Conservation (phyloP, 371 early-diverging fungal species). For the Amoeboaphelidium protococcarum region DNA sequence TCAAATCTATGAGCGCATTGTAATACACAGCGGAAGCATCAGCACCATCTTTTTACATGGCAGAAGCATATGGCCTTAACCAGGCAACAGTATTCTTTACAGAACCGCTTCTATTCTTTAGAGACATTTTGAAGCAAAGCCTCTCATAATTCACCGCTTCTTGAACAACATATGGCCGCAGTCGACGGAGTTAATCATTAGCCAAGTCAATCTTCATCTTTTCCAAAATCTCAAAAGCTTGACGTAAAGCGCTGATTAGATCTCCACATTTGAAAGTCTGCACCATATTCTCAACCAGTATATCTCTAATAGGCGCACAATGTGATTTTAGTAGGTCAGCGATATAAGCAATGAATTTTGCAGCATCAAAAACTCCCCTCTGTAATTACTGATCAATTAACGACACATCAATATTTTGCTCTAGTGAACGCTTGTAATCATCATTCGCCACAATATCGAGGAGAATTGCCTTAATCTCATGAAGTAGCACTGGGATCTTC, state of each 20-base stretch:
- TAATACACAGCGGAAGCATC: too few relatives aligned
- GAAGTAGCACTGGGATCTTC: slow-evolving; percentile 20
- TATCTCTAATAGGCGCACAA: slow-evolving; percentile 21
- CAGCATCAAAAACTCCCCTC: slow-evolving; percentile 14
- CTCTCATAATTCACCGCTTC: slow-evolving; percentile 26
- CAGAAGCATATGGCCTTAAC: too few relatives aligned
- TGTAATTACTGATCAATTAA: slow-evolving; percentile 26
- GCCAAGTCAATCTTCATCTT: slow-evolving; percentile 42
- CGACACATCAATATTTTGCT: slow-evolving; percentile 19
- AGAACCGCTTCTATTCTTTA: too few relatives aligned
- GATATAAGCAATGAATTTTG: slow-evolving; percentile 12
- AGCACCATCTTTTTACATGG: too few relatives aligned
- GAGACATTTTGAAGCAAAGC: slow-evolving; percentile 29
- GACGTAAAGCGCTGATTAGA: slow-evolving; percentile 20
- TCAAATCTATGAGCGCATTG: too few relatives aligned
- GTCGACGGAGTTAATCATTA: slow-evolving; percentile 28
- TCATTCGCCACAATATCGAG: slow-evolving; percentile 25
- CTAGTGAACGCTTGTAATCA: slow-evolving; percentile 15
- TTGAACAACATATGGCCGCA: slow-evolving; percentile 27
- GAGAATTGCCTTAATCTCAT: slow-evolving; percentile 26
- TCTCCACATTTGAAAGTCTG: slow-evolving; percentile 10
- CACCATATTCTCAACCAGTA: slow-evolving; percentile 14
- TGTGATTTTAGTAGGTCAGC: slow-evolving; percentile 14
- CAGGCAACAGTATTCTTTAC: too few relatives aligned
- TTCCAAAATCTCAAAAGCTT: slow-evolving; percentile 35